phyloP scores from a whole-genome alignment of 495 filamentous ascomycete species.

The Penicillium cinerascens region DNA sequence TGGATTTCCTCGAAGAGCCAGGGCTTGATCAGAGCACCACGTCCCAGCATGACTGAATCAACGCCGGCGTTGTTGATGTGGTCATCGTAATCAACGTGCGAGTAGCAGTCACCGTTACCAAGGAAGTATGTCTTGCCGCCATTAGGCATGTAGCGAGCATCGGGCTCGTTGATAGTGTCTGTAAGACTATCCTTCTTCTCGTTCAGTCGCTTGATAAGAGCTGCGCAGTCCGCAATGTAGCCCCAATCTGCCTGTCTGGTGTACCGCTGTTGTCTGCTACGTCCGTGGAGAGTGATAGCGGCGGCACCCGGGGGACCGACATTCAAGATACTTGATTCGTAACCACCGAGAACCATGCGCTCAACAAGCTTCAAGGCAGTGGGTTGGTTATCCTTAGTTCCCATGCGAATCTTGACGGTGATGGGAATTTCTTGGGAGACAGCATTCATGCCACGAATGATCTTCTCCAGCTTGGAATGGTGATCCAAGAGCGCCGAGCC shows the following conservation, averaged over 20 bases:
- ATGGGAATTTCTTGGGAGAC: slow-evolving; percentile 86
- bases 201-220: slow-evolving; percentile 75
- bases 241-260: slow-evolving; percentile 84
- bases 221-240: slow-evolving; percentile 87
- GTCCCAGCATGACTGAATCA: slow-evolving; percentile 85
- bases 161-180: slow-evolving; percentile 76
- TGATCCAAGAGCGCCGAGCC: slow-evolving; percentile 92
- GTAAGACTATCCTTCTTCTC: slow-evolving; percentile 54
- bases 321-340: slow-evolving; percentile 56
- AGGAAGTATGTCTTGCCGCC: slow-evolving; percentile 77
- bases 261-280: slow-evolving; percentile 91
- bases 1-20: slow-evolving; percentile 98
- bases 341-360: slow-evolving; percentile 73
- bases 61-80: slow-evolving; percentile 74
- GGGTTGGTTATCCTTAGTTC: slow-evolving; percentile 72
- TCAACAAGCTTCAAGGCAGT: slow-evolving; percentile 78
- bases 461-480: slow-evolving; percentile 80
- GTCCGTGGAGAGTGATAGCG: slow-evolving; percentile 89
- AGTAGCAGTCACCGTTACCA: slow-evolving; percentile 95
- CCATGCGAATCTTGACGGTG: slow-evolving; percentile 91
- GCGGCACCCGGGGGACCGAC: slow-evolving; percentile 75
- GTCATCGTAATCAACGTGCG: slow-evolving; percentile 79
- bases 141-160: slow-evolving; percentile 60
- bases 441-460: slow-evolving; percentile 89
- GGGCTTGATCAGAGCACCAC: slow-evolving; percentile 91